Evolutionary conservation across 2,329 filamentous ascomycete species (phyloP).

Genomic region (Xylariaceae sp.): DNA sequence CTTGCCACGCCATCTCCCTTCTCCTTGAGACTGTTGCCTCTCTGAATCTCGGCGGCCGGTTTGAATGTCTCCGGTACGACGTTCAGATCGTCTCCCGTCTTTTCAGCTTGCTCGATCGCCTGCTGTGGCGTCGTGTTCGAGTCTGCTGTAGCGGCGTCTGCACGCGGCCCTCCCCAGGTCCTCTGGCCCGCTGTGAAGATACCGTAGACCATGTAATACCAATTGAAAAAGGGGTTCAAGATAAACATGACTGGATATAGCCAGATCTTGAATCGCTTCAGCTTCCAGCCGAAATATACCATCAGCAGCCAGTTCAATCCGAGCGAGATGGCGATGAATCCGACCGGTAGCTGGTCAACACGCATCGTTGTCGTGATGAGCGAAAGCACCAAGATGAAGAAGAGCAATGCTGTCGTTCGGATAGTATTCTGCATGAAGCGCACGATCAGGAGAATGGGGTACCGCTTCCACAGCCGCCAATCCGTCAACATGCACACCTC

Average conservation of each 20-base stretch:
- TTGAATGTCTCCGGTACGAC: conserved; percentile 84
- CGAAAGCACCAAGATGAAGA: conserved; percentile 90
- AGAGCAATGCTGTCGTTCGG: conserved; percentile 86
- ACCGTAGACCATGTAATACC: conserved; percentile 96
- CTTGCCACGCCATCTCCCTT: conserved; percentile 41
- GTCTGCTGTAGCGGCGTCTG: conserved; percentile 81
- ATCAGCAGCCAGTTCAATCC: conserved; percentile 94
- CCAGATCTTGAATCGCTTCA: conserved; percentile 89
- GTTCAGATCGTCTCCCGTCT: conserved; percentile 82
- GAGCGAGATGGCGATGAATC: conserved; percentile 89
- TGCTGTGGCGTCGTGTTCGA: conserved; percentile 72
- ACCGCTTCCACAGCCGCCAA: conserved; percentile 84
- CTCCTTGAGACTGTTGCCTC: conserved; percentile 28
- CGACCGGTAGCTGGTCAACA: conserved; percentile 77
- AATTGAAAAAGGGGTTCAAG: conserved; percentile 95
- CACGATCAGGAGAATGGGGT: conserved; percentile 80
- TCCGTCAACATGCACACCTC: conserved; percentile 98
- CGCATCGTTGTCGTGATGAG: conserved; percentile 80
- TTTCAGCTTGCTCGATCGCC: conserved; percentile 78
- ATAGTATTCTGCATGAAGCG: conserved; percentile 97
- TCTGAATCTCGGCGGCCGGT: conserved; percentile 50
- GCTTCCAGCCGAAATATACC: conserved; percentile 88
- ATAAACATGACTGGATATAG: conserved; percentile 95
- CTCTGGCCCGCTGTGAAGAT: conserved; percentile 92
- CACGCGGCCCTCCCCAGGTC: conserved; percentile 92